Evolutionary conservation across 78 protist species (phyloP), one percentile per base, ranked within the genome.

Genomic region (Paulinella micropora): DNA sequence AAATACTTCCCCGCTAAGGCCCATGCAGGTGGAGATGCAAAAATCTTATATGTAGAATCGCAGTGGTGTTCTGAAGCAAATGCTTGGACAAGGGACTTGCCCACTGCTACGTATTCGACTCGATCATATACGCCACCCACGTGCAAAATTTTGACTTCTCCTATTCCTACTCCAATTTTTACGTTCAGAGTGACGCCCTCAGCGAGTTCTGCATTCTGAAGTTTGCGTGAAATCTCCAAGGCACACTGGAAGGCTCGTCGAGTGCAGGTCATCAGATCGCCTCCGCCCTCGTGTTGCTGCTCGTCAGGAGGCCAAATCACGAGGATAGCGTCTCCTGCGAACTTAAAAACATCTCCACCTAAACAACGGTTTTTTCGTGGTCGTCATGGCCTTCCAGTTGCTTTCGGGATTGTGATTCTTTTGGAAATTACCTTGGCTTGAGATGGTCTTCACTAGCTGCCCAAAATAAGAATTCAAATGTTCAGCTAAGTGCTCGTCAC

Each of bases 331-430:
- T 86, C 88, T 15, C 88, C 88, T 39, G 88, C 88, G 28, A 86
- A 86, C 69, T 86, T 86, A 15, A 86, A 86, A 15, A 86, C 28
- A 40, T 86, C 88, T 41, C 88, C 88, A n/a, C 88, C 77, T n/a
- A n/a, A n/a, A n/a, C n/a, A n/a, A n/a, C n/a, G n/a, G n/a, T n/a
- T n/a, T n/a, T n/a, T n/a, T n/a, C n/a, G n/a, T n/a, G n/a, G n/a
- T n/a, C n/a, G n/a, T n/a, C n/a, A n/a, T n/a, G n/a, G n/a, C n/a
- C n/a, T n/a, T n/a, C n/a, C n/a, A n/a, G n/a, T n/a, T n/a, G n/a
- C n/a, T n/a, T n/a, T n/a, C n/a, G n/a, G n/a, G n/a, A n/a, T n/a
- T n/a, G n/a, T n/a, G n/a, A n/a, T n/a, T n/a, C n/a, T n/a, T n/a
- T n/a, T n/a, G n/a, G n/a, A n/a, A n/a, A n/a, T n/a, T n/a, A n/a